These are phyloP conservation scores for Kwoniella newhampshirensis DNA, from an alignment of 768 basidiomycete species.

Conservation along the genomic window DNA sequence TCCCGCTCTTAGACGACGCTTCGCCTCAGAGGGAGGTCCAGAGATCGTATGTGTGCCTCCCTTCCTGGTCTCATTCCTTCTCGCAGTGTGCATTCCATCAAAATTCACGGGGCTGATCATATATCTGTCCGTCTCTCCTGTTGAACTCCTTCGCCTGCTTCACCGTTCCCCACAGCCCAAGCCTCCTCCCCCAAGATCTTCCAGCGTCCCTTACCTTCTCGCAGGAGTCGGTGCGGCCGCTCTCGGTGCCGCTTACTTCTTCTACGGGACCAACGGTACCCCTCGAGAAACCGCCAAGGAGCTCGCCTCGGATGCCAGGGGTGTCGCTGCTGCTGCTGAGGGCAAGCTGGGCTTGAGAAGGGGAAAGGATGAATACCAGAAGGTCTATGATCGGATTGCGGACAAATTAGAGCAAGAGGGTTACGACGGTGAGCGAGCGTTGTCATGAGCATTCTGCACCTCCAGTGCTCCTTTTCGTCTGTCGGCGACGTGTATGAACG, in stretches of 20 bases:
- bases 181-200: slow-evolving; percentile 40
- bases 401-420: slow-evolving; percentile 67
- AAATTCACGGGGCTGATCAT: neutral
- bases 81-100: slow-evolving; percentile 1
- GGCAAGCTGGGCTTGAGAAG: slow-evolving; percentile 62
- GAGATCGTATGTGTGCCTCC: slow-evolving; percentile 31
- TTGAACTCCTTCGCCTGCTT: neutral
- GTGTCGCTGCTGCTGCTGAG: slow-evolving; percentile 65
- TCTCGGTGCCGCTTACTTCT: slow-evolving; percentile 68
- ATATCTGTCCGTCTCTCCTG: neutral
- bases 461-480: neutral
- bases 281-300: slow-evolving; percentile 61
- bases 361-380: slow-evolving; percentile 82
- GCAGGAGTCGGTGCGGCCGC: slow-evolving; percentile 63
- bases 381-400: slow-evolving; percentile 91
- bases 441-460: neutral
- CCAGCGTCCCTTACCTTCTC: slow-evolving; percentile 57
- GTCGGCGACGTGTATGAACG: neutral
- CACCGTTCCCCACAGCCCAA: slow-evolving; percentile 30
- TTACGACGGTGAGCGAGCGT: slow-evolving; percentile 74
- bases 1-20: slow-evolving; percentile 28
- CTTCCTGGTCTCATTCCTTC: neutral
- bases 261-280: slow-evolving; percentile 58
- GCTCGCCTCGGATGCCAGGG: slow-evolving; percentile 64
- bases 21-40: slow-evolving; percentile 33